Evolutionary conservation across 1,139 yeast species (phyloP), one percentile per base, ranked within the genome.

Genomic region (Lodderomyces parapsilosis): DNA sequence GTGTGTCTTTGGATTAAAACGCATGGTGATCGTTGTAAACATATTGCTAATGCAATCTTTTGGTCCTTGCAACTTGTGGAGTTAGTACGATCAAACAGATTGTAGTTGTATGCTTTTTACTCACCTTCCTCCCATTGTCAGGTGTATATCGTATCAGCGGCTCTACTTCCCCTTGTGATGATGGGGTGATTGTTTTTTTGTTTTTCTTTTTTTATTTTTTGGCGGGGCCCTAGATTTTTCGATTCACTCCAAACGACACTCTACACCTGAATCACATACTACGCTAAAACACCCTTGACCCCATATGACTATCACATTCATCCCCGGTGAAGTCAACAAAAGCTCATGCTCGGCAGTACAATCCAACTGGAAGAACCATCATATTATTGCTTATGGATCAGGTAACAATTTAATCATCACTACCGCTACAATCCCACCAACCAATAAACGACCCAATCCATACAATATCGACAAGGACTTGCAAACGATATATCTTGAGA

Each of bases 1-100:
- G 90, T 87, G 63, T 93, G 78, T 50, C 99, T 74, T 50, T 93
- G 88, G 33, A 93, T 78, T 69, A 93, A 76, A 44, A 93, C 99
- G 64, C 99, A 93, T 13, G 98, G 98, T 4, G 98, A 90, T 60
- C 97, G 75, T 62, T 93, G 99, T 40, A 93, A 74, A 59, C 99
- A 93, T 19, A 93, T 84, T 6, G 98, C 98, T 49, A 93, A 89
- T 13, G 96, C 96, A 56, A 81, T 88, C 57, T 90, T 80, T 58
- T 91, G 94, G 63, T 93, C 99, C 57, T 87, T 85, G 65, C 99
- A 93, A 74, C 96, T 90, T 46, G 2, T 22, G n/a, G 14, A 13
- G 40, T 39, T 39, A 43, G 42, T 36, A 39, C 6, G 17, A 6
- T 7, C 9, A 10, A 20, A 24, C 13, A 10, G 14, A 5, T 27